Evolutionary conservation across 1,284 basidiomycete species (phyloP).

Genomic region (Phylloboletellus chloephorus): DNA sequence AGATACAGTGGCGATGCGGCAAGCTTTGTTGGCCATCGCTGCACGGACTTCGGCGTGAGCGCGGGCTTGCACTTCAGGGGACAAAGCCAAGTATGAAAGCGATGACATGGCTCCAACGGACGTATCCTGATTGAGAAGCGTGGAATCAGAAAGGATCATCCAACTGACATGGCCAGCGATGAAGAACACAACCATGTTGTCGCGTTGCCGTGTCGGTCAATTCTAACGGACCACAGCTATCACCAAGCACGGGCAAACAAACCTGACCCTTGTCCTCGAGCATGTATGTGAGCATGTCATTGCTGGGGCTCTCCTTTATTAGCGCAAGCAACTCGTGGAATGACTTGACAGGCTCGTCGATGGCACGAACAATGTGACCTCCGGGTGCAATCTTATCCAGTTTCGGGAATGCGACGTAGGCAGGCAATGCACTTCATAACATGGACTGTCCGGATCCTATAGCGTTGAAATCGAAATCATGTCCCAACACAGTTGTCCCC

Average conservation of each 20-base stretch:
- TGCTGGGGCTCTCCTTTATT: conserved; percentile 1
- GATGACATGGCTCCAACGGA: background rate
- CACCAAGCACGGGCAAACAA: background rate
- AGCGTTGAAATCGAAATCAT: conserved; percentile 4
- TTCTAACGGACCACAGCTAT: background rate
- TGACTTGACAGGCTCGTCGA: conserved; percentile 1
- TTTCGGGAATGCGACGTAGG: background rate
- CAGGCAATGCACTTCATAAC: conserved; percentile 1
- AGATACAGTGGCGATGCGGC: background rate
- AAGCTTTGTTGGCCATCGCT: background rate
- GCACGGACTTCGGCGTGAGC: background rate
- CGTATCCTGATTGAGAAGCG: conserved; percentile 1
- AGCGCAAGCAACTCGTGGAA: conserved; percentile 1
- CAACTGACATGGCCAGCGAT: conserved; percentile 2
- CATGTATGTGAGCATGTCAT: conserved; percentile 6
- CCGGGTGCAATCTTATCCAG: background rate
- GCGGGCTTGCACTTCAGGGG: conserved; percentile 1
- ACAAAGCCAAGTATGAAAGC: conserved; percentile 1
- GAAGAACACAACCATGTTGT: conserved; percentile 4
- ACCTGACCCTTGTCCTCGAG: conserved; percentile 5
- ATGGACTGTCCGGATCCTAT: background rate
- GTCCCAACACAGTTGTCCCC: conserved; percentile 1
- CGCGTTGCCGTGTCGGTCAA: conserved; percentile 4
- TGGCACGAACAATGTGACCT: background rate
- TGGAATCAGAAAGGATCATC: too few species aligned